Conservation (phyloP, 2,329 filamentous ascomycete species). For the Neurospora crassa region DNA sequence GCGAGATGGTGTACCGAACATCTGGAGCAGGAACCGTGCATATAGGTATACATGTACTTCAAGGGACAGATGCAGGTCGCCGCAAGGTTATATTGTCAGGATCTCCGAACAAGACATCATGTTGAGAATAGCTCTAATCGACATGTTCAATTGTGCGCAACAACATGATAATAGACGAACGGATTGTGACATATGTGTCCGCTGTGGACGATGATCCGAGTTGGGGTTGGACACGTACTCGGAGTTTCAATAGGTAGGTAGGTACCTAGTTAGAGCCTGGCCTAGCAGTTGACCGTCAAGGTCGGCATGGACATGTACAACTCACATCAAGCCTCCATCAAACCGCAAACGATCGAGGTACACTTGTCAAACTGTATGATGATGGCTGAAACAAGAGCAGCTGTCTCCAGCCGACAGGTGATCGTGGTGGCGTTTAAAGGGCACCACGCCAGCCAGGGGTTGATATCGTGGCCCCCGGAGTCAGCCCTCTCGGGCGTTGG, state of each 20-base stretch:
- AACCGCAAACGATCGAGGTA: not conserved
- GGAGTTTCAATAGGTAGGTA: not conserved
- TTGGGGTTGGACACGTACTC: not conserved
- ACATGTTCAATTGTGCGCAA: not conserved
- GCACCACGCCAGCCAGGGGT: not conserved
- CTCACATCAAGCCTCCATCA: not conserved
- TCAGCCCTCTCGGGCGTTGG: not conserved
- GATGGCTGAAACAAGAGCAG: not conserved
- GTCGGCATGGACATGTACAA: not conserved
- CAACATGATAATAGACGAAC: not conserved
- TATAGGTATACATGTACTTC: not conserved
- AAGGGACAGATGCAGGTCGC: not conserved
- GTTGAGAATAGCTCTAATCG: not conserved
- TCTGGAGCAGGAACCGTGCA: not conserved
- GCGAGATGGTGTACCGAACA: not conserved
- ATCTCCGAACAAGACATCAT: not conserved
- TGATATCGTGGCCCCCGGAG: not conserved
- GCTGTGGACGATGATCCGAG: not conserved
- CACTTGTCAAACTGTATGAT: not conserved
- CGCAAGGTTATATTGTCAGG: not conserved
- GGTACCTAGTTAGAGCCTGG: no score
- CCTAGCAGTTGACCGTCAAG: not conserved
- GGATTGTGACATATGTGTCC: not conserved
- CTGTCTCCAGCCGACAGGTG: not conserved
- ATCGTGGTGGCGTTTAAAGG: not conserved